Conservation (phyloP, 2,329 filamentous ascomycete genomes). For the Monosporascus sp. region DNA sequence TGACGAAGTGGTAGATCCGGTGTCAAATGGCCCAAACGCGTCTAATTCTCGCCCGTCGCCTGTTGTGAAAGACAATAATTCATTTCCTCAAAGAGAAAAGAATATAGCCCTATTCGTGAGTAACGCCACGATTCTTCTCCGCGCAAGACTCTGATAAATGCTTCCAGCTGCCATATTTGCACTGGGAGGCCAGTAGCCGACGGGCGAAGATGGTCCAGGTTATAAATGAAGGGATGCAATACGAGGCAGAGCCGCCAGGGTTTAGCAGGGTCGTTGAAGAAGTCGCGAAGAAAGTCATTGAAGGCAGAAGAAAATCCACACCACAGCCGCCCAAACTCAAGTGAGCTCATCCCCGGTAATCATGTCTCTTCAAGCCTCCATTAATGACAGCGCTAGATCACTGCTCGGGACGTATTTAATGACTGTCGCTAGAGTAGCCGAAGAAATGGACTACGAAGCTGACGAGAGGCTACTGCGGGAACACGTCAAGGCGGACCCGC, state of each 20-base stretch:
- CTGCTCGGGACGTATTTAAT: conserved; percentile 26
- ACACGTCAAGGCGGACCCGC: conserved; percentile 23
- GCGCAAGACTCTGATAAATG: neutral
- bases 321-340: neutral
- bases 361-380: neutral
- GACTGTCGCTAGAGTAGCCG: conserved; percentile 29
- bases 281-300: neutral
- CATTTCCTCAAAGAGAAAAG: neutral
- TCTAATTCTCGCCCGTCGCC: neutral
- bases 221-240: conserved; percentile 11
- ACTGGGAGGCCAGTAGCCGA: conserved; percentile 35
- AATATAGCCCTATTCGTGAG: conserved; percentile 22
- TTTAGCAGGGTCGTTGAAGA: neutral
- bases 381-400: neutral
- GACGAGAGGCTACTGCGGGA: conserved; percentile 30
- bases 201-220: conserved; percentile 16
- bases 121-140: neutral
- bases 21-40: neutral
- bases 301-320: neutral
- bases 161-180: conserved; percentile 34
- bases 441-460: conserved; percentile 30
- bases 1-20: neutral
- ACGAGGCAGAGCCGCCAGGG: neutral
- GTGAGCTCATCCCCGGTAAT: neutral
- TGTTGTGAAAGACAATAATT: neutral